Base-by-base conservation (phyloP, 768 basidiomycete genomes). In the Lactarius trivialis region DNA sequence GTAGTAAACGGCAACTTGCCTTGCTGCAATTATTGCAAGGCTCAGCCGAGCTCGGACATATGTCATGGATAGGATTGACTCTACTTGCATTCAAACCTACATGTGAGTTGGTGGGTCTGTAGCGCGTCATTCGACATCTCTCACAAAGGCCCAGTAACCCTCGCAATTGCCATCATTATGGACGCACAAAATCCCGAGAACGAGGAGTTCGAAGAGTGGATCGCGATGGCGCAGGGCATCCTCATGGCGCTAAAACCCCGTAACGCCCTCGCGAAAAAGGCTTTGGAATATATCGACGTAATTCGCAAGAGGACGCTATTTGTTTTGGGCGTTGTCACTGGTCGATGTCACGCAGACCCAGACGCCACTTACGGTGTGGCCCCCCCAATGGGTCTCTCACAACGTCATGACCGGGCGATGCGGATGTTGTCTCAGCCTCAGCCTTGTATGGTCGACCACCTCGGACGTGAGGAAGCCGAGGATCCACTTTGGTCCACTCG, bases 181-280 rank as follows among this genome's bases (percentile, higher is more conserved):
- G 68, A 70, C 21, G 26, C 70, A 9, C 50, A 60, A 14, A 60
- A 61, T 34, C 52, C 63, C 19, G 60, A 65, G 48, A 68, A 65
- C 28, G 66, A 70, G 52, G 69, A 70, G 57, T 52, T 70, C 2
- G 69, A 68, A 54, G 70, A 69, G 39, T 70, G 70, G 70, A 65
- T 70, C 30, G 56, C 58, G 21, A 54, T 69, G 41, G 67, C 68
- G 9, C 63, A 62, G 41, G 59, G 58, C 36, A 36, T 69, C 50
- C 59, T 69, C 5, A n/a, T 36, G 37, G 41, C 39, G 8, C 34
- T 66, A 19, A 55, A 52, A 19, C 58, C 68, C 37, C 54, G 58
- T 14, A 69, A 69, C 37, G 49, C 56, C 3, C 60, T 69, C 3
- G 68, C 64, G 7, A 41, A 43, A 14, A 70, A 63, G 21, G 69